Percentiles rank a stretch among this genome's conserved stretches.
These are phyloP conservation scores for Collybia sp. DNA, from an alignment of 768 basidiomycete genomes.

Conservation along the genomic window DNA sequence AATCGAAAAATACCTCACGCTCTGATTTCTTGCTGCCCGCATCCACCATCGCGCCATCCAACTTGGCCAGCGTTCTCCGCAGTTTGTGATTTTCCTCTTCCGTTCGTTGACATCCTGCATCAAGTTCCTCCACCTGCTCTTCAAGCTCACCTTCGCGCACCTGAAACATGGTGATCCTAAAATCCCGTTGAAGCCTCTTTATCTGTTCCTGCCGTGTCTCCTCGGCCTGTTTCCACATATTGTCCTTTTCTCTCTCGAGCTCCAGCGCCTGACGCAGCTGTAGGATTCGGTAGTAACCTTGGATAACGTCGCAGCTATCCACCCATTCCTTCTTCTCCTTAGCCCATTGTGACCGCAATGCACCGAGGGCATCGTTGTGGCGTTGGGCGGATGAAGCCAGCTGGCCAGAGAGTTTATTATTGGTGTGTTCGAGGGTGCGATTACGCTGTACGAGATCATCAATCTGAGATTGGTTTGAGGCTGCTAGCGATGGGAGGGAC, in stretches of 20 bases:
- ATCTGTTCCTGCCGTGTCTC: slow-evolving; percentile 52
- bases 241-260: slow-evolving; percentile 48
- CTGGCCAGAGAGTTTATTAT: slow-evolving; percentile 49
- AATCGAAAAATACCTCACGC: slow-evolving; percentile 30
- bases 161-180: slow-evolving; percentile 64
- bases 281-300: slow-evolving; percentile 61
- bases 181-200: slow-evolving; percentile 58
- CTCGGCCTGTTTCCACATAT: slow-evolving; percentile 52
- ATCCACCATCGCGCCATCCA: slow-evolving; percentile 23
- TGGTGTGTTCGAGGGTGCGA: slow-evolving; percentile 57
- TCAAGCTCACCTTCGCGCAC: slow-evolving; percentile 58
- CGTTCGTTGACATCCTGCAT: slow-evolving; percentile 27
- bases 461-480: slow-evolving; percentile 64
- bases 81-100: slow-evolving; percentile 19
- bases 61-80: slow-evolving; percentile 20
- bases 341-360: slow-evolving; percentile 45
- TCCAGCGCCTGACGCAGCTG: slow-evolving; percentile 51
- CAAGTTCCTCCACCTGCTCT: slow-evolving; percentile 43
- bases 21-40: slow-evolving; percentile 36
- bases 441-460: slow-evolving; percentile 69
- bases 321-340: slow-evolving; percentile 55
- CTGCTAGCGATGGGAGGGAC: slow-evolving; percentile 40
- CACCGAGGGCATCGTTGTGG: slow-evolving; percentile 32
- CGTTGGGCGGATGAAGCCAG: slow-evolving; percentile 37
- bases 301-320: slow-evolving; percentile 56